A percentile compares a stretch with the other conserved stretches of the same genome.
These are phyloP conservation scores for Talaromyces borbonicus DNA, from an alignment of 495 filamentous ascomycete species.

Conservation along the genomic window DNA sequence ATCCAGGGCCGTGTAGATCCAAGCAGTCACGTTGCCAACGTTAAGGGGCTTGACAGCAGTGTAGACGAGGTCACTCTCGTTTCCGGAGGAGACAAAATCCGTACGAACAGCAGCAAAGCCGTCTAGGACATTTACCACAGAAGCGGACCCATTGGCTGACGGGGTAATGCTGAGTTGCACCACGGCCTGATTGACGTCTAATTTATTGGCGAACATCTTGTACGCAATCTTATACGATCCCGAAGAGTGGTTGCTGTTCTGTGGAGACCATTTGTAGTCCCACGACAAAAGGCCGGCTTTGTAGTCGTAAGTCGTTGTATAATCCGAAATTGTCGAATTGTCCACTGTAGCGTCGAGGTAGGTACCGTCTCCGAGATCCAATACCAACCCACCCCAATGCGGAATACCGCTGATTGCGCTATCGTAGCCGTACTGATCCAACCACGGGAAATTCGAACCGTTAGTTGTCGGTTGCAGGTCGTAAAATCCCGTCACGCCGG, in stretches of 20 bases:
- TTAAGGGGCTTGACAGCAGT: conserved; percentile 47
- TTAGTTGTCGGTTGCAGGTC: conserved; percentile 53
- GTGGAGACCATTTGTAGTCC: conserved; percentile 58
- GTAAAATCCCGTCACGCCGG: conserved; percentile 66
- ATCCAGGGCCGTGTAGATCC: conserved; percentile 43
- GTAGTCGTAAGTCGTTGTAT: conserved; percentile 53
- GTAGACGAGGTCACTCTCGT: conserved; percentile 41
- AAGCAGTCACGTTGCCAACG: conserved; percentile 47
- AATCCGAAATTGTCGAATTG: conserved; percentile 47
- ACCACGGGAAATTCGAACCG: conserved; percentile 61
- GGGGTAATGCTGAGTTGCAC: conserved; percentile 47
- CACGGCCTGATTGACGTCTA: conserved; percentile 52
- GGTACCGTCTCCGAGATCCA: conserved; percentile 44
- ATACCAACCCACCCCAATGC: conserved; percentile 53
- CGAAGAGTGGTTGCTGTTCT: conserved; percentile 27
- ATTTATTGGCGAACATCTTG: conserved; percentile 50
- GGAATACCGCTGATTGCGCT: conserved; percentile 66
- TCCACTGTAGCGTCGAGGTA: conserved; percentile 54
- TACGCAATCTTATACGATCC: conserved; percentile 47
- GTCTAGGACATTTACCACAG: conserved; percentile 49
- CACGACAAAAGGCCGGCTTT: conserved; percentile 53
- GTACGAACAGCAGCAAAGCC: conserved; percentile 50
- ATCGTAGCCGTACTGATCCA: conserved; percentile 62
- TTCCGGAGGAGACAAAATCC: conserved; percentile 41
- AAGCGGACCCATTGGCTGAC: conserved; percentile 33